phyloP scores from a whole-genome alignment of 176 grass and related monocot species.

The Oryza meyeriana region DNA sequence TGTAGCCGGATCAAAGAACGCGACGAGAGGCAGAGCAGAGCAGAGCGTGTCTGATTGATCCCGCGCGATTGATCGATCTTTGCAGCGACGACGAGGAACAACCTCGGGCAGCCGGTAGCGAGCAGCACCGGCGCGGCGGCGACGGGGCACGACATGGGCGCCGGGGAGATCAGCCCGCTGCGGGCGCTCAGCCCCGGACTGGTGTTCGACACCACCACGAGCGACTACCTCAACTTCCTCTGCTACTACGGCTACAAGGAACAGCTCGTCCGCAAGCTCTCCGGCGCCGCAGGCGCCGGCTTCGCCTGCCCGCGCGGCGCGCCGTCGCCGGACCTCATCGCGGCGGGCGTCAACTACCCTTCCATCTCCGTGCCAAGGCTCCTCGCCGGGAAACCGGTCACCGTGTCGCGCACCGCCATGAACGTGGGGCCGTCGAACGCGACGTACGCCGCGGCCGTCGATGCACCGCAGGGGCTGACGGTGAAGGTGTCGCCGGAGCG shows the following conservation, averaged over 20 bases:
- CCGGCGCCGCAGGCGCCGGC: constrained; percentile 34
- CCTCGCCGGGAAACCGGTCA: constrained; percentile 23
- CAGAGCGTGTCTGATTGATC: neutral
- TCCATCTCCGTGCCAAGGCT: constrained; percentile 80
- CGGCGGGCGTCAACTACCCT: constrained; percentile 77
- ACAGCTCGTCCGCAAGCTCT: constrained; percentile 58
- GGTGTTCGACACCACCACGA: constrained; percentile 70
- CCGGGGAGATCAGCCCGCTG: constrained; percentile 89
- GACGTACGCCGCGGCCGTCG: constrained; percentile 51
- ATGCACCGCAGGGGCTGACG: constrained; percentile 45
- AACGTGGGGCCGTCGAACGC: constrained; percentile 82
- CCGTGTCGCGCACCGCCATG: constrained; percentile 57
- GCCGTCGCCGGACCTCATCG: constrained; percentile 67
- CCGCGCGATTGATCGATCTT: neutral
- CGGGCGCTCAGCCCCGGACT: constrained; percentile 87
- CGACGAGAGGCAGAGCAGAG: neutral
- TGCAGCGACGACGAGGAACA: constrained; percentile 63
- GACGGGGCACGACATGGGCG: constrained; percentile 81
- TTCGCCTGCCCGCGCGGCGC: constrained; percentile 49
- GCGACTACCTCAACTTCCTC: constrained; percentile 84
- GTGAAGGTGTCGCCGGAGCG: constrained; percentile 63
- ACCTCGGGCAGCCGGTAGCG: constrained; percentile 57
- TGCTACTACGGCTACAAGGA: constrained; percentile 94
- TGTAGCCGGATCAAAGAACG: neutral
- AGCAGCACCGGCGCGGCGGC: constrained; percentile 63